Percentiles rank a stretch among this genome's conserved stretches.
phyloP scores from a whole-genome alignment of 1,139 yeast genomes.

The Blastobotrys arbuscula region DNA sequence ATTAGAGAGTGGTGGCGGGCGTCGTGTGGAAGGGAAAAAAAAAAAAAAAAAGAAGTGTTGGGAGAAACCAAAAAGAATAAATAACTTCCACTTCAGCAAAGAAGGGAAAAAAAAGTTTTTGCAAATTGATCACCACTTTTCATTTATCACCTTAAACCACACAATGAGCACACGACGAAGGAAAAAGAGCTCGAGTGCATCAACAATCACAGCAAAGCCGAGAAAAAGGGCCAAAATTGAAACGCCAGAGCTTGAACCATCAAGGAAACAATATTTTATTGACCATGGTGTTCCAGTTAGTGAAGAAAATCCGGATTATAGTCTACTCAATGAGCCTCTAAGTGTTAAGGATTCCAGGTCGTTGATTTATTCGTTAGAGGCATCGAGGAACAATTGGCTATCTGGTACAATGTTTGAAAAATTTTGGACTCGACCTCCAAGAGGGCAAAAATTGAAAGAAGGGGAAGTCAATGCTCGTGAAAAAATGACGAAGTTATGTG shows the following conservation, averaged over 20 bases:
- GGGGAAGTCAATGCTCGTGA: slow-evolving; percentile 60
- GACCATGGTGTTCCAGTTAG: slow-evolving; percentile 71
- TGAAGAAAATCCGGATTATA: slow-evolving; percentile 53
- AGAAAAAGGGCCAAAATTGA: background rate
- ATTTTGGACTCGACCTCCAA: slow-evolving; percentile 61
- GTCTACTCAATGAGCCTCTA: slow-evolving; percentile 57
- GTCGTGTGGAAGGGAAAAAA: too few relatives aligned
- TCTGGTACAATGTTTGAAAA: slow-evolving; percentile 69
- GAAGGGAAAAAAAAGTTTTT: background rate
- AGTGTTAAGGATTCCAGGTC: slow-evolving; percentile 68
- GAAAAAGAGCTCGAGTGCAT: slow-evolving; percentile 5
- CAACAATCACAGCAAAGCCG: background rate
- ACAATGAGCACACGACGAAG: slow-evolving; percentile 7
- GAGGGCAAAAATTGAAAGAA: slow-evolving; percentile 50
- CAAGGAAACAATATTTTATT: slow-evolving; percentile 57
- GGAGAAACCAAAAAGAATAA: background rate
- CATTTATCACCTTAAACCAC: background rate
- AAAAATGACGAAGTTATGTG: slow-evolving; percentile 83
- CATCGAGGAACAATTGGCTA: slow-evolving; percentile 70
- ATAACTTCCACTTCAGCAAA: background rate
- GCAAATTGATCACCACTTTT: slow-evolving; percentile 7
- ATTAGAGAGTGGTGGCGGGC: too few relatives aligned
- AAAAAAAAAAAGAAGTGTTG: background rate
- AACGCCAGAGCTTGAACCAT: slow-evolving; percentile 4
- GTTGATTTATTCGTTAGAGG: slow-evolving; percentile 53